A percentile compares a stretch with the other conserved stretches of the same genome.
Conservation (phyloP, 495 filamentous ascomycete genomes). For the Eremomyces bilateralis region DNA sequence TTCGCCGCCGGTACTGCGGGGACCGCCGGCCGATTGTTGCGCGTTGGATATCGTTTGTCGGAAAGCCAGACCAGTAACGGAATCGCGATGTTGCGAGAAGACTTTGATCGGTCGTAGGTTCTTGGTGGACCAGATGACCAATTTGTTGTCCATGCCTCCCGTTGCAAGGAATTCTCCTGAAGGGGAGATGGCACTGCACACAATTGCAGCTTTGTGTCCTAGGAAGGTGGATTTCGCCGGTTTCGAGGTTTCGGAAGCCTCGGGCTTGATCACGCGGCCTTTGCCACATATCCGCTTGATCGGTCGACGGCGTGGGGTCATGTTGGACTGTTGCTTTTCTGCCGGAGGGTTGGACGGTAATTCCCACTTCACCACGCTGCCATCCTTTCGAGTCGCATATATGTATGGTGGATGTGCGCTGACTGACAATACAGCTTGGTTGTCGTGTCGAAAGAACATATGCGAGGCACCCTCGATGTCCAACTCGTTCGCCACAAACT, state of each 20-base stretch:
- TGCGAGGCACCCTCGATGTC: slow-evolving; percentile 37
- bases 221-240: slow-evolving; percentile 39
- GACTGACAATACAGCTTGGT: slow-evolving; percentile 55
- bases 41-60: neutral
- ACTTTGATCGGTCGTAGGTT: slow-evolving; percentile 56
- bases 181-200: slow-evolving; percentile 65
- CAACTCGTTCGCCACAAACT: slow-evolving; percentile 47
- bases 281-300: slow-evolving; percentile 44
- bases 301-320: slow-evolving; percentile 45
- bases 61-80: slow-evolving; percentile 43
- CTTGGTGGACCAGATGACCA: slow-evolving; percentile 71
- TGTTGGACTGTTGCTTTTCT: slow-evolving; percentile 32
- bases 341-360: slow-evolving; percentile 25
- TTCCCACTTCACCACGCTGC: slow-evolving; percentile 71
- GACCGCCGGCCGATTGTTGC: slow-evolving; percentile 20
- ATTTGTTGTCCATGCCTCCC: slow-evolving; percentile 56
- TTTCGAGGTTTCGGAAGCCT: slow-evolving; percentile 16
- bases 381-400: slow-evolving; percentile 76
- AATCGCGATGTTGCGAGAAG: slow-evolving; percentile 80
- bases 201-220: slow-evolving; percentile 54
- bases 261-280: too few relatives aligned
- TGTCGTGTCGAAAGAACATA: slow-evolving; percentile 53
- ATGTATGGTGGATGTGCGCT: slow-evolving; percentile 55
- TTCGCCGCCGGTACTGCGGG: too few relatives aligned
- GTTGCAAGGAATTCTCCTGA: slow-evolving; percentile 83